phyloP scores from a whole-genome alignment of 202 grass and related monocot genomes.

The Zoysia matrella region DNA sequence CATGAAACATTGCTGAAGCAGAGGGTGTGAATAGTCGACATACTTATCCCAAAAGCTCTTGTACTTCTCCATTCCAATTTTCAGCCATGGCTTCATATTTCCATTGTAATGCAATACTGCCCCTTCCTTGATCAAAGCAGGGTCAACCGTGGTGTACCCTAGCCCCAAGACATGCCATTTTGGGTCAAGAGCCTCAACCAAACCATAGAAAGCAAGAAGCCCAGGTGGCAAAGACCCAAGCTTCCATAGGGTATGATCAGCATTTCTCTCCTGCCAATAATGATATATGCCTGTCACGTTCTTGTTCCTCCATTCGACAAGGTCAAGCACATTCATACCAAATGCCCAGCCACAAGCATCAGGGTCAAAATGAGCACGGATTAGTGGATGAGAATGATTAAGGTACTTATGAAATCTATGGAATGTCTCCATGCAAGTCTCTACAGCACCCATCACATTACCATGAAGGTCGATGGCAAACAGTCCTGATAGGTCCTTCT shows the following conservation, averaged over 20 bases:
- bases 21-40: conserved; percentile 92
- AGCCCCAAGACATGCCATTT: conserved; percentile 98
- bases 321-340: conserved; percentile 99
- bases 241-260: conserved; percentile 97
- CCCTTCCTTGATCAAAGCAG: conserved; percentile 76
- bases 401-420: conserved; percentile 99
- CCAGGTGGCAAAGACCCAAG: conserved; percentile 96
- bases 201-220: conserved; percentile 92
- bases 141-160: conserved; percentile 92
- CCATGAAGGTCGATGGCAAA: conserved; percentile 86
- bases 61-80: conserved; percentile 92
- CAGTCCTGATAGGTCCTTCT: conserved; percentile 83
- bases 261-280: conserved; percentile 96
- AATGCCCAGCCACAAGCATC: conserved; percentile 99
- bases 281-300: conserved; percentile 99
- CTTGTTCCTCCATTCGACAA: conserved; percentile 88
- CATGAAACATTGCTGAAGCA: conserved; percentile 86
- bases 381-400: conserved; percentile 93
- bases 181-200: conserved; percentile 85
- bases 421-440: conserved; percentile 99
- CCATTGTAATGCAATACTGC: conserved; percentile 95
- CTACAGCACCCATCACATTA: conserved; percentile 97
- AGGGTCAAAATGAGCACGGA: conserved; percentile 95
- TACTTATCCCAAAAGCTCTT: conserved; percentile 96
- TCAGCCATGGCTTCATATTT: no score